Evolutionary conservation across 345 rosid genomes (phyloP).

Genomic region (Gossypium raimondii): DNA sequence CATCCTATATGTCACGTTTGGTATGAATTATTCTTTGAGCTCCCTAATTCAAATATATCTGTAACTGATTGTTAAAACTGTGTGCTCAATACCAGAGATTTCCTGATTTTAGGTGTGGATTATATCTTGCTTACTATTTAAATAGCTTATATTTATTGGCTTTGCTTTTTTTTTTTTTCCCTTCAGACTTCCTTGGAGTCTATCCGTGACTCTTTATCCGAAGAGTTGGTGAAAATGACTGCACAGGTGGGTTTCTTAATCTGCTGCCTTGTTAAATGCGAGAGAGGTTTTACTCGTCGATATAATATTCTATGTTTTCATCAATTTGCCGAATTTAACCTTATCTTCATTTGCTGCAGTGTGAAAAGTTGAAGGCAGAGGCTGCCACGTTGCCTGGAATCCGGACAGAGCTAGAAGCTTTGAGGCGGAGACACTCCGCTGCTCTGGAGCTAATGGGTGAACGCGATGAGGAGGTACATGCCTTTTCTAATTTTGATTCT

Average conservation of each 20-base stretch:
- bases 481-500: neutral
- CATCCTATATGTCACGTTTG: conserved; percentile 95
- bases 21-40: conserved; percentile 36
- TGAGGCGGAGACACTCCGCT: conserved; percentile 90
- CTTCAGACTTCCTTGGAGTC: conserved; percentile 87
- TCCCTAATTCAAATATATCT: neutral
- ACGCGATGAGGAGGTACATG: conserved; percentile 95
- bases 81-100: neutral
- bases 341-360: conserved; percentile 43
- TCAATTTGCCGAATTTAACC: conserved; percentile 12
- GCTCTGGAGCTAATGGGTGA: conserved; percentile 99
- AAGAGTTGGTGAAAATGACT: conserved; percentile 94
- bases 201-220: conserved; percentile 94
- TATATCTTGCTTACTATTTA: neutral
- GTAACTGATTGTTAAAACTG: neutral
- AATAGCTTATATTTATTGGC: neutral
- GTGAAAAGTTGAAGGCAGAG: conserved; percentile 77
- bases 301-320: neutral
- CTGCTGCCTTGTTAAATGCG: conserved; percentile 1
- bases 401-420: conserved; percentile 85
- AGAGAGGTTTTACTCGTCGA: neutral
- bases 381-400: conserved; percentile 70
- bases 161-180: conserved; percentile 7
- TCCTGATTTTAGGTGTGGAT: neutral
- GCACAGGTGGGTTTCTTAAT: conserved; percentile 53